Evolutionary conservation across 768 basidiomycete genomes (phyloP).

Genomic region (Calocybe gangraenosa): DNA sequence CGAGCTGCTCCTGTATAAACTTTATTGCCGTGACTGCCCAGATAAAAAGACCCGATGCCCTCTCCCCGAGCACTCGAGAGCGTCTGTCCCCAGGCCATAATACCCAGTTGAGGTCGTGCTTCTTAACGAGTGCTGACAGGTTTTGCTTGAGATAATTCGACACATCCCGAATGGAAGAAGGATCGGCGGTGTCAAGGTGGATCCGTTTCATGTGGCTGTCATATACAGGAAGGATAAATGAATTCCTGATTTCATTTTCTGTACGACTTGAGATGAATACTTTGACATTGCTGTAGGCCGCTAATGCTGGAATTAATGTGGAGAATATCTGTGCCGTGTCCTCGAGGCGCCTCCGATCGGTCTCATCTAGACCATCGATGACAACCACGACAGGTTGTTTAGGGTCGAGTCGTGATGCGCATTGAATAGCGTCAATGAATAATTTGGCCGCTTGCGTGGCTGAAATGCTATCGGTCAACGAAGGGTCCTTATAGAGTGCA

Average conservation of each 20-base stretch:
- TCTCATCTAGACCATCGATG: no score
- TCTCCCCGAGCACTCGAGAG: constrained; percentile 2
- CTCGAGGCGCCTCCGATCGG: constrained; percentile 4
- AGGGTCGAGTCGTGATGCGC: no score
- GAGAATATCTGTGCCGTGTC: constrained; percentile 11
- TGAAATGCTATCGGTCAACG: no score
- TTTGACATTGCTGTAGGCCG: constrained; percentile 7
- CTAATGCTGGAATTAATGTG: constrained; percentile 2
- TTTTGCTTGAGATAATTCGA: constrained; percentile 1
- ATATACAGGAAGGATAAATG: background rate
- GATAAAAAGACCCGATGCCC: constrained; percentile 16
- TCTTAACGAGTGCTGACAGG: constrained; percentile 2
- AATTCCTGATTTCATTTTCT: constrained; percentile 10
- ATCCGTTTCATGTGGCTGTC: constrained; percentile 9
- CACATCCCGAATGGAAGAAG: constrained; percentile 10
- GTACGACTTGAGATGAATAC: constrained; percentile 14
- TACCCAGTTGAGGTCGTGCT: constrained; percentile 4
- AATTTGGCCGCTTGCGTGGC: no score
- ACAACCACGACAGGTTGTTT: no score
- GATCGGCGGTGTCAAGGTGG: constrained; percentile 6
- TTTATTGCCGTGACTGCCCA: constrained; percentile 4
- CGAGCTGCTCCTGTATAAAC: constrained; percentile 8
- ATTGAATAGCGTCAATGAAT: no score
- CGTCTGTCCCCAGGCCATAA: constrained; percentile 13
- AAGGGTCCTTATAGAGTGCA: no score